Percentiles rank a stretch among this genome's conserved stretches.
phyloP scores from a whole-genome alignment of 768 basidiomycete genomes.

The Roridomyces roridus region DNA sequence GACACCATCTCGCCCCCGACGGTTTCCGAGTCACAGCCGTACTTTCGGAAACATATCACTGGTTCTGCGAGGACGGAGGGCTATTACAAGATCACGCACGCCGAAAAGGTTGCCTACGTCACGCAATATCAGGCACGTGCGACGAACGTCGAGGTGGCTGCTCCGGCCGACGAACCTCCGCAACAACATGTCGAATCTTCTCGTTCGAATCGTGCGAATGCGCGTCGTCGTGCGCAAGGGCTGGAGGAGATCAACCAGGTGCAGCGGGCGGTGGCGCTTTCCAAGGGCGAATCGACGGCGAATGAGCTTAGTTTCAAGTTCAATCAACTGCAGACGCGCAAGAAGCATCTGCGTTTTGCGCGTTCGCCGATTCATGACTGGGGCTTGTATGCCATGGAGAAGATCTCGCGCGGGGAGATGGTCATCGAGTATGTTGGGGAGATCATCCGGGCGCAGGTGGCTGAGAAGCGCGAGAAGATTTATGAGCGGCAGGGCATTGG shows the following conservation, averaged over 20 bases:
- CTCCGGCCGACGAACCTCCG: slow-evolving; percentile 52
- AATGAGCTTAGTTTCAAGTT: slow-evolving; percentile 89
- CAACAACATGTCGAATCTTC: slow-evolving; percentile 73
- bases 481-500: slow-evolving; percentile 98
- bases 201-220: slow-evolving; percentile 90
- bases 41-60: slow-evolving; percentile 78
- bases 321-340: slow-evolving; percentile 96
- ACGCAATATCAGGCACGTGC: slow-evolving; percentile 82
- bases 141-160: slow-evolving; percentile 47
- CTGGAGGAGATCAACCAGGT: slow-evolving; percentile 95
- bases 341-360: slow-evolving; percentile 96
- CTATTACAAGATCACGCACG: slow-evolving; percentile 92
- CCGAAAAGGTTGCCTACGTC: slow-evolving; percentile 91
- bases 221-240: slow-evolving; percentile 88
- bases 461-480: slow-evolving; percentile 95
- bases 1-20: slow-evolving; percentile 33
- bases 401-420: slow-evolving; percentile 94
- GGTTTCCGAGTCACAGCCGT: slow-evolving; percentile 42
- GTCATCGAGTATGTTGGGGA: slow-evolving; percentile 99
- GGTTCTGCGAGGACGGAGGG: slow-evolving; percentile 95
- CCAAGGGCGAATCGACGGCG: slow-evolving; percentile 75
- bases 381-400: slow-evolving; percentile 98
- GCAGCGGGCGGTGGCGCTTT: slow-evolving; percentile 77
- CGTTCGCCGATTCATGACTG: slow-evolving; percentile 97
- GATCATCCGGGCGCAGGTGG: slow-evolving; percentile 92